Evolutionary conservation across 768 basidiomycete species (phyloP).

Genomic region (Boletus tomentosulus): DNA sequence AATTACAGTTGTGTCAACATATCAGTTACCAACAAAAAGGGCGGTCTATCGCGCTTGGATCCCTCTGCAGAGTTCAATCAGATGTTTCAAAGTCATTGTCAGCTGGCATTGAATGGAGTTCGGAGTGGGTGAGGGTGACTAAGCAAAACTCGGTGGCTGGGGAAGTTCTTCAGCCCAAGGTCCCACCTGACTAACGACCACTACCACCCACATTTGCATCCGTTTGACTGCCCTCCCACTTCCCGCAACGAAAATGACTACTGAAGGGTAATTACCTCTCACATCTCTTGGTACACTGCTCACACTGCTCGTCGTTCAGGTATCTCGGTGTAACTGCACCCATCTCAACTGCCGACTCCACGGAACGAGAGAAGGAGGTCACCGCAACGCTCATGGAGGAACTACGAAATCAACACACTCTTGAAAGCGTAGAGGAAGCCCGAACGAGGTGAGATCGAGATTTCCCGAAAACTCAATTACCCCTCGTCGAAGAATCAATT

Average conservation of each 20-base stretch:
- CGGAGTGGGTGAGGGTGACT: slow-evolving; percentile 12
- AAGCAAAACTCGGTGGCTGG: slow-evolving; percentile 20
- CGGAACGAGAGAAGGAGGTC: slow-evolving; percentile 75
- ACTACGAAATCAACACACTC: slow-evolving; percentile 76
- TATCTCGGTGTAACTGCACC: slow-evolving; percentile 83
- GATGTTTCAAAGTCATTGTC: no score
- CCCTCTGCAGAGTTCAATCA: no score
- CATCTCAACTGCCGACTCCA: slow-evolving; percentile 74
- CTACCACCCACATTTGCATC: slow-evolving; percentile 10
- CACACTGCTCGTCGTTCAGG: slow-evolving; percentile 35
- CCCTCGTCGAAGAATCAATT: slow-evolving; percentile 1
- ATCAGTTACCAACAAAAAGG: no score
- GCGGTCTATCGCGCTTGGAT: no score
- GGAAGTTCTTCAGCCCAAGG: neutral
- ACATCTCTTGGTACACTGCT: slow-evolving; percentile 1
- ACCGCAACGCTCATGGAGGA: slow-evolving; percentile 87
- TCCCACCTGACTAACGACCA: slow-evolving; percentile 17
- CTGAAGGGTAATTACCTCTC: slow-evolving; percentile 34
- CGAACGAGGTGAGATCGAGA: slow-evolving; percentile 64
- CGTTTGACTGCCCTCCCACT: slow-evolving; percentile 6
- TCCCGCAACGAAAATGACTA: slow-evolving; percentile 32
- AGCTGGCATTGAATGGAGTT: neutral
- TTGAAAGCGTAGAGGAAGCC: slow-evolving; percentile 87
- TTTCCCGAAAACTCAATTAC: slow-evolving; percentile 2
- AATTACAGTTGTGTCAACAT: no score